Conservation (phyloP, 2,329 filamentous ascomycete species). For the Hypoxylon sp. region DNA sequence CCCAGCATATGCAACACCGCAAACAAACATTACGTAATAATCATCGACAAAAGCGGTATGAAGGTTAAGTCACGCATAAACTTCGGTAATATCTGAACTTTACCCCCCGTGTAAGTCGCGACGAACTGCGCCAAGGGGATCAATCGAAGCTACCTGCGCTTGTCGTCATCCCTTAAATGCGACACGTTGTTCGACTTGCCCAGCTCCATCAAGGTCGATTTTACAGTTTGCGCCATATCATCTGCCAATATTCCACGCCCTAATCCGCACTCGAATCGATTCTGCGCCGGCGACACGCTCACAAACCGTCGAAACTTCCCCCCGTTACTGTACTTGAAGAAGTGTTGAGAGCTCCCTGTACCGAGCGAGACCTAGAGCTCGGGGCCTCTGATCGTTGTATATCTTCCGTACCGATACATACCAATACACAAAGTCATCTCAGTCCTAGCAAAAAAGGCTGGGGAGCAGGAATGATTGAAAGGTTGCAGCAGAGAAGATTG, state of each 20-base stretch:
- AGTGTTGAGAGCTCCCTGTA: constrained; percentile 20
- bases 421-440: constrained; percentile 16
- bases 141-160: constrained; percentile 30
- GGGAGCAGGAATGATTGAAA: constrained; percentile 44
- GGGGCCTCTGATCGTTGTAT: constrained; percentile 11
- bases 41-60: neutral
- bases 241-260: neutral
- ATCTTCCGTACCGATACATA: constrained; percentile 9
- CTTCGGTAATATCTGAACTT: constrained; percentile 14
- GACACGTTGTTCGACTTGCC: constrained; percentile 30
- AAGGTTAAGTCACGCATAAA: constrained; percentile 10
- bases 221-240: neutral
- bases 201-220: constrained; percentile 3
- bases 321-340: neutral
- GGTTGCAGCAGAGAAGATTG: constrained; percentile 61
- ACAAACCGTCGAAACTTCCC: constrained; percentile 1
- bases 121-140: constrained; percentile 26
- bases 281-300: constrained; percentile 2
- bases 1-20: no score
- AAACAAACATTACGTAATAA: constrained; percentile 9
- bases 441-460: constrained; percentile 43
- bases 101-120: constrained; percentile 7
- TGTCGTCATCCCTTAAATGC: constrained; percentile 46
- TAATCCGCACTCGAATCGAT: neutral
- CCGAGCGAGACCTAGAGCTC: constrained; percentile 1